Conservation (phyloP, 257 asterid genomes). For the Solanum piurae region DNA sequence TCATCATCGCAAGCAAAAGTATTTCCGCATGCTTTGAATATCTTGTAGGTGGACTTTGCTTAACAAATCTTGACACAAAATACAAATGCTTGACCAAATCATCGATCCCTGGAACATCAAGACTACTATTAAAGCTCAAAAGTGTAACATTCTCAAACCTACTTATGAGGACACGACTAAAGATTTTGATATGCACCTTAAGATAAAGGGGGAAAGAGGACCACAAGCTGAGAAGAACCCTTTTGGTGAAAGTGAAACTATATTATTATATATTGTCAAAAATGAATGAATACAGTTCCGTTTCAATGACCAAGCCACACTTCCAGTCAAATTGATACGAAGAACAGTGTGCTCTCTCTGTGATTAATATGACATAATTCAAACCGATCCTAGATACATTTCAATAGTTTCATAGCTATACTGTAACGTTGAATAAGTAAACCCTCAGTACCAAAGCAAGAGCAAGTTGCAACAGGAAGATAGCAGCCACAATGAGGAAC, state of each 20-base stretch:
- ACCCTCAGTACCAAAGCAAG: slow-evolving; percentile 77
- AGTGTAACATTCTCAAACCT: neutral
- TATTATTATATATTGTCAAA: slow-evolving; percentile 21
- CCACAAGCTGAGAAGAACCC: neutral
- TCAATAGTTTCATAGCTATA: slow-evolving; percentile 16
- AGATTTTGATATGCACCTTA: neutral
- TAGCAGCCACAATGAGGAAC: slow-evolving; percentile 78
- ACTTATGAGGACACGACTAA: neutral
- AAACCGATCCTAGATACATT: neutral
- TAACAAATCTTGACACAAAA: neutral
- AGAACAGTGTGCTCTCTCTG: neutral
- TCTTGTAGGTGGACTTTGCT: neutral
- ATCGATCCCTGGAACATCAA: neutral
- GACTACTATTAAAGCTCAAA: neutral
- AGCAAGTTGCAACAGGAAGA: slow-evolving; percentile 91
- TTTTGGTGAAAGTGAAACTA: neutral
- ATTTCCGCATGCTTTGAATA: neutral
- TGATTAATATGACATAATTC: neutral
- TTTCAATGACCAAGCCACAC: neutral
- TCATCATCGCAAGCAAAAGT: neutral
- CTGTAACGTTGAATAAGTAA: slow-evolving; percentile 69
- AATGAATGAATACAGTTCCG: slow-evolving; percentile 34
- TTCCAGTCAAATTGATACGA: neutral
- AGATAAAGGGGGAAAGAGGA: neutral
- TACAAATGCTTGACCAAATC: neutral